Evolutionary conservation across 2,329 filamentous ascomycete species (phyloP), one percentile per base, ranked within the genome.

Genomic region (Lojkania enalia): DNA sequence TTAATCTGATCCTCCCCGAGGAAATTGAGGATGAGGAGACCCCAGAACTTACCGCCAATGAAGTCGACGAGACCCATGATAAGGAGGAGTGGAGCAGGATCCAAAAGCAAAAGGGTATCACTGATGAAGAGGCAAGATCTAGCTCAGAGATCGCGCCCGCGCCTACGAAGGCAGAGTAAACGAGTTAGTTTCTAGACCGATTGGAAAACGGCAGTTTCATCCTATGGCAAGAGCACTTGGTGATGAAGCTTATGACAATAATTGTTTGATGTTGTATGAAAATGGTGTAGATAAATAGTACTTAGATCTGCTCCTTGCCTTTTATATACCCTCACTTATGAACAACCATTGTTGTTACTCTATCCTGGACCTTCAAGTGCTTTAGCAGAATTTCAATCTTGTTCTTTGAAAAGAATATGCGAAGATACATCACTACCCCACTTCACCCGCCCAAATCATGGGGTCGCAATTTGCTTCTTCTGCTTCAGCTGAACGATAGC

Each of bases 1-100:
- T 96, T 38, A 95, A 95, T 64, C 67, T 94, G 38, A 55, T 82
- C 0, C 71, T 95, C 13, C 81, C 84, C 0, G 85, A 88, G 59
- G 90, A 95, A 70, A 72, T 86, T n/a, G 88, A 89, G 57, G 86
- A 88, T 32, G 76, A 77, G 20, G 73, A 75, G 39, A 64, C 46
- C 4, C 69, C 70, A 0, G 73, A 75, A 55, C 33, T 74, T n/a
- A 71, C 67, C 16, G 73, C 71, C 1, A 64, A 73, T 42, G 66
- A 64, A 32, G 61, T 54, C 7, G 72, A 75, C 44, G 68, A 67
- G 21, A 50, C 49, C 2, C 59, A 57, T 5, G 72, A 74, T 48
- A 47, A 56, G 19, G 69, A 73, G 46, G 71, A 75, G 56, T 74
- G 73, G 73, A 52, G 59, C 19, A 47, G 63, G 6, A 67, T 71